phyloP scores from a whole-genome alignment of 2,329 filamentous ascomycete species.

The Colletotrichum lupini region DNA sequence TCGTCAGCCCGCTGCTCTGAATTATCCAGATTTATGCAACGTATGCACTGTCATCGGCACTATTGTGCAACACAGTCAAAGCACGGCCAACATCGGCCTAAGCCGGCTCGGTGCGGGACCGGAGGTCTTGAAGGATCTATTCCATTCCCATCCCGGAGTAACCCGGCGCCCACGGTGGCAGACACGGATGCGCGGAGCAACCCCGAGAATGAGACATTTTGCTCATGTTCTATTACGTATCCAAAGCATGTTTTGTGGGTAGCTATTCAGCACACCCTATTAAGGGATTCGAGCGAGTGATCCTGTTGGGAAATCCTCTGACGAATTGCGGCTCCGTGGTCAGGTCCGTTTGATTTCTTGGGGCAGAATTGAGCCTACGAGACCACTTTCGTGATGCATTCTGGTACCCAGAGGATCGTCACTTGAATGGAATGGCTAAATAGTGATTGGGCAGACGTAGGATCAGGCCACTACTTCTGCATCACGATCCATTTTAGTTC shows the following conservation, averaged over 20 bases:
- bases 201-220: neutral
- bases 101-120: slow-evolving; percentile 7
- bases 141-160: slow-evolving; percentile 19
- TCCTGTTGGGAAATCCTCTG: neutral
- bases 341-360: neutral
- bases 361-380: neutral
- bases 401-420: neutral
- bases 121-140: neutral
- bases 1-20: neutral
- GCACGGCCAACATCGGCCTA: slow-evolving; percentile 23
- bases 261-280: neutral
- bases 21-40: neutral
- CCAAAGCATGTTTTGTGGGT: slow-evolving; percentile 2
- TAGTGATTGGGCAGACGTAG: neutral
- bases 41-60: neutral
- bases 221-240: neutral
- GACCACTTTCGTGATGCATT: neutral
- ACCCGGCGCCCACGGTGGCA: neutral
- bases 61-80: neutral
- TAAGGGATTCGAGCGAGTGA: neutral
- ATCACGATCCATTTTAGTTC: neutral
- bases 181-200: neutral
- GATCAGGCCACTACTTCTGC: neutral
- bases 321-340: neutral
- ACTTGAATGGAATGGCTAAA: neutral